These are phyloP conservation scores for Calendula officinalis DNA, from an alignment of 129 eudicot genomes.

Conservation along the genomic window DNA sequence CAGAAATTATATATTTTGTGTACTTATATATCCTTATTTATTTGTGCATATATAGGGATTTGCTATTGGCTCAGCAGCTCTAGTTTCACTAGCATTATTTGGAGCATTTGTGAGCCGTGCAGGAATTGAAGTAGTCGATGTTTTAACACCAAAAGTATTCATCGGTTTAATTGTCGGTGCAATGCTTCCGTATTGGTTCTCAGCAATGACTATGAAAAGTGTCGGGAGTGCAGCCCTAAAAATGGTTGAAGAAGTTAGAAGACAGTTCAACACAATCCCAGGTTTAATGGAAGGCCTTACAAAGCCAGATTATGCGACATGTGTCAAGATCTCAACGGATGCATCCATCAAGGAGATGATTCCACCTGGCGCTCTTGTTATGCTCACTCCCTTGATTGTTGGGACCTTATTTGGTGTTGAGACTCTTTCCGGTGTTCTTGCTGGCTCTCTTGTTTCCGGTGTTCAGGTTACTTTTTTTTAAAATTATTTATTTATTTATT, in stretches of 20 bases:
- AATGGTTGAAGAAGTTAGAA: conserved; percentile 86
- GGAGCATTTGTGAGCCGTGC: conserved; percentile 94
- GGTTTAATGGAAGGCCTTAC: conserved; percentile 74
- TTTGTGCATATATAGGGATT: conserved; percentile 43
- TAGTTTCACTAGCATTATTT: conserved; percentile 73
- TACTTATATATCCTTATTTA: conserved; percentile 10
- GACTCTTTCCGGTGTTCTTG: conserved; percentile 82
- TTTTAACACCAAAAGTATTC: conserved; percentile 77
- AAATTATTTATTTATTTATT: too few species aligned
- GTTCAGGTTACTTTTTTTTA: conserved; percentile 49
- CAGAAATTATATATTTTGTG: too few species aligned
- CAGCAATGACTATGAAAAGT: conserved; percentile 97
- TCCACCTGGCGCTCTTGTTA: conserved; percentile 84
- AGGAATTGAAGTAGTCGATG: conserved; percentile 58
- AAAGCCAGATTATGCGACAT: conserved; percentile 80
- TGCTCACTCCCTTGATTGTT: conserved; percentile 86
- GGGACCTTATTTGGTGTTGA: conserved; percentile 78
- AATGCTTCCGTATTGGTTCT: conserved; percentile 94
- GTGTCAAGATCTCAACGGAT: conserved; percentile 87
- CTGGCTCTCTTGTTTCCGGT: conserved; percentile 85
- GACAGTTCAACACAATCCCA: conserved; percentile 80
- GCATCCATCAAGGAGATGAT: conserved; percentile 92
- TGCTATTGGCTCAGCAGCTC: conserved; percentile 88
- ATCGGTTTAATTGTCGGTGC: conserved; percentile 86
- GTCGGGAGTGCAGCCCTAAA: conserved; percentile 87